Conservation (phyloP, 192 early-diverging fungal species). For the Linnemannia exigua region DNA sequence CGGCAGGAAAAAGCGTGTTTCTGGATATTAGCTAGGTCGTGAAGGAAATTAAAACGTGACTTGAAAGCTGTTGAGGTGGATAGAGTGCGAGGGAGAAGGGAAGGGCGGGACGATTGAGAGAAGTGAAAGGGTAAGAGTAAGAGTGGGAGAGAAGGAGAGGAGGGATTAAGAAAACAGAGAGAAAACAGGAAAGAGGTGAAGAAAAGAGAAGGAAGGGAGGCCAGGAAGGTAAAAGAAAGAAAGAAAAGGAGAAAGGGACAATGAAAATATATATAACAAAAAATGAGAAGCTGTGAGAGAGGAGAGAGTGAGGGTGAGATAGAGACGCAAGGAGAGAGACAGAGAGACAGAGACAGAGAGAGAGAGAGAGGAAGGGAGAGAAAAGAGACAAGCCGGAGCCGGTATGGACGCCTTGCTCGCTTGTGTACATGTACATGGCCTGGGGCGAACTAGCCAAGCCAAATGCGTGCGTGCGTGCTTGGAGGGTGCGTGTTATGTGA, state of each 20-base stretch:
- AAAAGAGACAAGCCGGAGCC: neutral
- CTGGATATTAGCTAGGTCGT: neutral
- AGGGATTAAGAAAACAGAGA: neutral
- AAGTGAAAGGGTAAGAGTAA: neutral
- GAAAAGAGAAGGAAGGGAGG: neutral
- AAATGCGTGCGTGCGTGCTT: neutral
- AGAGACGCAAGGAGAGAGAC: neutral
- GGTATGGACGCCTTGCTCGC: neutral
- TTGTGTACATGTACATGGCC: too few relatives aligned
- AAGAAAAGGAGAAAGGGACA: neutral
- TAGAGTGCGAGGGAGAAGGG: neutral
- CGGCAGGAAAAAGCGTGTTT: neutral
- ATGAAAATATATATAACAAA: neutral
- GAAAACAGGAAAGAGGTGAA: neutral
- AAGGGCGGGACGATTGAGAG: neutral
- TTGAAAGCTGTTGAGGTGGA: neutral
- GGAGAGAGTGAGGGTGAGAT: neutral
- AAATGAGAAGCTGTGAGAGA: neutral
- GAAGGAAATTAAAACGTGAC: neutral
- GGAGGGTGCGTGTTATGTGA: too few relatives aligned
- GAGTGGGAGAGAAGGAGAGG: constrained; percentile 4
- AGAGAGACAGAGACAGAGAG: neutral
- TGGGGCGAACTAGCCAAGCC: neutral
- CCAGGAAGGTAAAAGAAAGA: neutral
- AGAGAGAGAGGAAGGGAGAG: neutral